A percentile compares a stretch with the other conserved stretches of the same genome.
These are phyloP conservation scores for Hyphodiscus hymeniophilus DNA, from an alignment of 495 filamentous ascomycete genomes.

Conservation along the genomic window DNA sequence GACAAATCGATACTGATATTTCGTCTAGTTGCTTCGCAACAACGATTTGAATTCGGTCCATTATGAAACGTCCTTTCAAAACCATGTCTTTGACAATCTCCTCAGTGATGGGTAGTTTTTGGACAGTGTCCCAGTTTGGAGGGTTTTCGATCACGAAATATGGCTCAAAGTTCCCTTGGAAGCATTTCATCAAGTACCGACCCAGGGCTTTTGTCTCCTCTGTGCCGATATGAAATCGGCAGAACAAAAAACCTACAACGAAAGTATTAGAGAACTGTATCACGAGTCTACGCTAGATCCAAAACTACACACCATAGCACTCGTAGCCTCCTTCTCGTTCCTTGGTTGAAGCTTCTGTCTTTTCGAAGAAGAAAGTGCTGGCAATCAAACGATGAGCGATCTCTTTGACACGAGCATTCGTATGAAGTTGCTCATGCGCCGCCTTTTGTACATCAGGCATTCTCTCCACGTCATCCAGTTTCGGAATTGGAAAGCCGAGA, in stretches of 20 bases:
- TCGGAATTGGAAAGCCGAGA: constrained; percentile 22
- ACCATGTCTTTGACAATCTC: neutral
- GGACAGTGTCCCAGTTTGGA: constrained; percentile 9
- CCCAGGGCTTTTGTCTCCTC: constrained; percentile 24
- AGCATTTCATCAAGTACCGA: constrained; percentile 21
- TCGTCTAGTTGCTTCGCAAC: constrained; percentile 17
- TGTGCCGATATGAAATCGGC: constrained; percentile 24
- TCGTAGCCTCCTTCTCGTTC: constrained; percentile 19
- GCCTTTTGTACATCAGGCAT: constrained; percentile 17
- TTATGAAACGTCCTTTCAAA: neutral
- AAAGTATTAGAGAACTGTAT: neutral
- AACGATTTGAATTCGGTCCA: constrained; percentile 11
- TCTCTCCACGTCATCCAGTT: constrained; percentile 16
- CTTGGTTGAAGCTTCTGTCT: constrained; percentile 21
- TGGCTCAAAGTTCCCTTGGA: constrained; percentile 28
- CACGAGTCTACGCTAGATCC: too few relatives aligned
- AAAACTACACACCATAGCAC: constrained; percentile 23
- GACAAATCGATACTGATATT: constrained; percentile 25
- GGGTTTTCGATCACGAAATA: constrained; percentile 27
- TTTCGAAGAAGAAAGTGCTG: constrained; percentile 33
- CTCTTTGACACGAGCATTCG: constrained; percentile 21
- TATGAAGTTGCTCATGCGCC: constrained; percentile 18
- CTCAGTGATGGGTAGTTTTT: constrained; percentile 11
- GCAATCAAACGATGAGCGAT: constrained; percentile 30
- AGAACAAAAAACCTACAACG: constrained; percentile 25